These are phyloP conservation scores for Apiotrichum laibachii DNA, from an alignment of 1,284 basidiomycete genomes.

Conservation along the genomic window DNA sequence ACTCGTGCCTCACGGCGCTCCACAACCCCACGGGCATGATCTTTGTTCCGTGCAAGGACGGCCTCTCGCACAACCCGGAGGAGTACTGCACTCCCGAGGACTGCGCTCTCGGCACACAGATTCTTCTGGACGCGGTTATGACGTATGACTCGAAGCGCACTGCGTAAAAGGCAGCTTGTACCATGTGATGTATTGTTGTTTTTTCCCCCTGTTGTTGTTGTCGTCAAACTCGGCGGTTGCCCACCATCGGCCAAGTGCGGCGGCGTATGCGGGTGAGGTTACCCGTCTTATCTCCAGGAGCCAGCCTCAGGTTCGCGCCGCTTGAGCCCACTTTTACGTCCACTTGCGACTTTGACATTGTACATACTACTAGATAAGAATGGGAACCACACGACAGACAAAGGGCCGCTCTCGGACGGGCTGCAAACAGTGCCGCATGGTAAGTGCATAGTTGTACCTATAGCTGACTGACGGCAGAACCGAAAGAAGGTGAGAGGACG, in stretches of 20 bases:
- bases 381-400: constrained; percentile 17
- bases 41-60: constrained; percentile 36
- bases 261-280: too few relatives aligned
- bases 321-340: too few relatives aligned
- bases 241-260: too few relatives aligned
- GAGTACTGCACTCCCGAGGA: constrained; percentile 34
- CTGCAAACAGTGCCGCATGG: constrained; percentile 17
- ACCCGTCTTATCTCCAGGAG: too few relatives aligned
- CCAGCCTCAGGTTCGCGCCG: too few relatives aligned
- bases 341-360: neutral
- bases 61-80: constrained; percentile 32
- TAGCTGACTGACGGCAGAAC: neutral
- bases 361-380: neutral
- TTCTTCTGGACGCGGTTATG: constrained; percentile 24
- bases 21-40: constrained; percentile 34
- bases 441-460: neutral
- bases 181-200: too few relatives aligned
- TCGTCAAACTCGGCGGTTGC: too few relatives aligned
- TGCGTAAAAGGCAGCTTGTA: neutral
- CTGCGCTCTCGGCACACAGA: constrained; percentile 20
- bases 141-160: constrained; percentile 13
- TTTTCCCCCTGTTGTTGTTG: too few relatives aligned
- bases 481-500: constrained; percentile 14
- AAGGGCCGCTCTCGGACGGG: constrained; percentile 16
- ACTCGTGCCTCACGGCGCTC: constrained; percentile 25